Conservation (phyloP, 2,329 filamentous ascomycete species). For the Epichloe gansuensis region DNA sequence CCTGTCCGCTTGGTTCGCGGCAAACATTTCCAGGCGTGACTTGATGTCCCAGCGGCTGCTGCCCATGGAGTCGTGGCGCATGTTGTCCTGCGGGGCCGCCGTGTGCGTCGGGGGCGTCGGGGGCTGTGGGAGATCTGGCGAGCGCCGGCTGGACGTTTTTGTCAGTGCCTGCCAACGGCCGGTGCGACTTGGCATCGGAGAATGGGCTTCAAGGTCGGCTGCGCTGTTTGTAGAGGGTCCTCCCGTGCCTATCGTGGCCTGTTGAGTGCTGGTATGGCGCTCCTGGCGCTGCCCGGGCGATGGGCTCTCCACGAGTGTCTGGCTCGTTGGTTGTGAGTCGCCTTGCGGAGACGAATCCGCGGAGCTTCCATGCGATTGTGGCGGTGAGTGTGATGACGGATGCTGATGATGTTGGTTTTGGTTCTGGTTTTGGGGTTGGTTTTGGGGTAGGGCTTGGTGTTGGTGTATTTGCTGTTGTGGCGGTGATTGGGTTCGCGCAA, state of each 20-base stretch:
- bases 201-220: conserved; percentile 18
- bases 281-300: conserved; percentile 11
- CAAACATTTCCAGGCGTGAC: conserved; percentile 47
- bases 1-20: conserved; percentile 47
- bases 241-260: conserved; percentile 12
- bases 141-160: neutral
- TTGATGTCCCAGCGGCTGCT: conserved; percentile 42
- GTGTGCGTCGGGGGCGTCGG: neutral
- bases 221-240: conserved; percentile 6
- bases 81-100: neutral
- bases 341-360: conserved; percentile 23
- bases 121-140: neutral
- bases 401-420: neutral
- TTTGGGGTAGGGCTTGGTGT: neutral
- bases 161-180: conserved; percentile 14
- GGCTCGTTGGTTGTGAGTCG: conserved; percentile 17
- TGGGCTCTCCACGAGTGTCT: conserved; percentile 14
- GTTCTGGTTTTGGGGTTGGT: conserved; percentile 6
- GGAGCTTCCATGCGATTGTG: conserved; percentile 3
- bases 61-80: conserved; percentile 10
- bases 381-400: neutral
- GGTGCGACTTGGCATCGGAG: conserved; percentile 12
- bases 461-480: neutral
- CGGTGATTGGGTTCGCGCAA: conserved; percentile 16
- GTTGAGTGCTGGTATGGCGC: conserved; percentile 1